These are phyloP conservation scores for Xylariales sp. DNA, from an alignment of 2,329 filamentous ascomycete species.

Conservation along the genomic window DNA sequence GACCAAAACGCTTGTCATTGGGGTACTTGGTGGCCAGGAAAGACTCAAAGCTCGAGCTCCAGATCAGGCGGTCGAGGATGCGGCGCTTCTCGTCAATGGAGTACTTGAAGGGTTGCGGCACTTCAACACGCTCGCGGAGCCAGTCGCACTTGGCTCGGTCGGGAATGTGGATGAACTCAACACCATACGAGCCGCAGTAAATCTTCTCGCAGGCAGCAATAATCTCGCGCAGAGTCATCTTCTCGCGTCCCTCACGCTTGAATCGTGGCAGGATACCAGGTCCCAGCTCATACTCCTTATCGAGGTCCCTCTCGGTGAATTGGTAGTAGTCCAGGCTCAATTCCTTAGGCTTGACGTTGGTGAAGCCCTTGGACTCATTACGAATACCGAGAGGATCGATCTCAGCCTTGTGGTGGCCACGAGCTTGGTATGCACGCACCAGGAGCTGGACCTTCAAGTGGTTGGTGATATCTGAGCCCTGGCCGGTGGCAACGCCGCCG, in stretches of 20 bases:
- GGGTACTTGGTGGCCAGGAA: slow-evolving; percentile 98
- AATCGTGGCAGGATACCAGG: slow-evolving; percentile 95
- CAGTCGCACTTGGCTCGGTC: slow-evolving; percentile 98
- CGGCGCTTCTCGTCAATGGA: slow-evolving; percentile 97
- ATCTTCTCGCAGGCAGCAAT: slow-evolving; percentile 88
- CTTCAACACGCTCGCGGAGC: slow-evolving; percentile 91
- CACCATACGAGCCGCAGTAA: slow-evolving; percentile 95
- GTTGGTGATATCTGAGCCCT: slow-evolving; percentile 83
- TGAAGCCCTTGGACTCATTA: slow-evolving; percentile 77
- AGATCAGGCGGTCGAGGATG: slow-evolving; percentile 95
- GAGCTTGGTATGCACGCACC: slow-evolving; percentile 94
- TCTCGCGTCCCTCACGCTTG: slow-evolving; percentile 80
- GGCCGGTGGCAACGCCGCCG: slow-evolving; percentile 42
- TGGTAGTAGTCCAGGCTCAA: slow-evolving; percentile 89
- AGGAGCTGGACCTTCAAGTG: slow-evolving; percentile 98
- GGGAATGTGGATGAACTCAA: slow-evolving; percentile 98
- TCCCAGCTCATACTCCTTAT: slow-evolving; percentile 85
- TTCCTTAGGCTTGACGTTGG: slow-evolving; percentile 86
- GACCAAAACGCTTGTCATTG: slow-evolving; percentile 98
- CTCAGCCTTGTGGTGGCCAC: slow-evolving; percentile 96
- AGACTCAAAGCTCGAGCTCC: slow-evolving; percentile 94
- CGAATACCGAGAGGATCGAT: slow-evolving; percentile 95
- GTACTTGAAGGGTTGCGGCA: slow-evolving; percentile 94
- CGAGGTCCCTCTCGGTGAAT: slow-evolving; percentile 90
- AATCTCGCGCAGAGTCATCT: slow-evolving; percentile 96